These are phyloP conservation scores for Agaricus sinodeliciosus DNA, from an alignment of 768 basidiomycete species.

Conservation along the genomic window DNA sequence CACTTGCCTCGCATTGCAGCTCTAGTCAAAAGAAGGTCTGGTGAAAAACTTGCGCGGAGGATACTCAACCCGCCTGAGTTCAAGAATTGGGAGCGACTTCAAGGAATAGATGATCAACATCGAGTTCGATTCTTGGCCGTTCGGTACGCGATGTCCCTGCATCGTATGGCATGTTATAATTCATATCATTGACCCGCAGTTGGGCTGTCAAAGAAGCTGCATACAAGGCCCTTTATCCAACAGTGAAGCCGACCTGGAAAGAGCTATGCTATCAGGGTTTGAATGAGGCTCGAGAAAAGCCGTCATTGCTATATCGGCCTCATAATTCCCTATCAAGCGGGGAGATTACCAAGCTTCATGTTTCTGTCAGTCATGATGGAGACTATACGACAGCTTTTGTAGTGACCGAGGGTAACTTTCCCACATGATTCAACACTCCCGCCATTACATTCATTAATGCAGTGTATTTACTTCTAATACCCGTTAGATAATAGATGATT, in stretches of 20 bases:
- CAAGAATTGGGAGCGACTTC: slow-evolving; percentile 31
- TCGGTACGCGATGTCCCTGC: slow-evolving; percentile 37
- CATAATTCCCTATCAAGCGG: slow-evolving; percentile 12
- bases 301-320: slow-evolving; percentile 39
- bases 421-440: too few species aligned
- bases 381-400: slow-evolving; percentile 71
- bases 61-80: slow-evolving; percentile 54
- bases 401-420: slow-evolving; percentile 40
- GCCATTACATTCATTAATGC: too few species aligned
- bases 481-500: neutral
- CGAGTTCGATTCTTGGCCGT: slow-evolving; percentile 58
- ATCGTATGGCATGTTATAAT: neutral
- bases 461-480: too few species aligned
- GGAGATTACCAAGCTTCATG: slow-evolving; percentile 41
- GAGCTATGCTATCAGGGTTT: slow-evolving; percentile 48
- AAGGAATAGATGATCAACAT: slow-evolving; percentile 15
- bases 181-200: slow-evolving; percentile 26
- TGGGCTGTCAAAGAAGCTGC: slow-evolving; percentile 85
- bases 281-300: slow-evolving; percentile 24
- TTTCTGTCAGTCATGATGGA: slow-evolving; percentile 79
- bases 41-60: slow-evolving; percentile 44
- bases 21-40: slow-evolving; percentile 42
- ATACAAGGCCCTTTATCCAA: slow-evolving; percentile 78
- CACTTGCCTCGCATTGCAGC: slow-evolving; percentile 58
- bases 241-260: slow-evolving; percentile 62